Evolutionary conservation across 768 basidiomycete species (phyloP).

Genomic region (Leccinum disarticulatum): DNA sequence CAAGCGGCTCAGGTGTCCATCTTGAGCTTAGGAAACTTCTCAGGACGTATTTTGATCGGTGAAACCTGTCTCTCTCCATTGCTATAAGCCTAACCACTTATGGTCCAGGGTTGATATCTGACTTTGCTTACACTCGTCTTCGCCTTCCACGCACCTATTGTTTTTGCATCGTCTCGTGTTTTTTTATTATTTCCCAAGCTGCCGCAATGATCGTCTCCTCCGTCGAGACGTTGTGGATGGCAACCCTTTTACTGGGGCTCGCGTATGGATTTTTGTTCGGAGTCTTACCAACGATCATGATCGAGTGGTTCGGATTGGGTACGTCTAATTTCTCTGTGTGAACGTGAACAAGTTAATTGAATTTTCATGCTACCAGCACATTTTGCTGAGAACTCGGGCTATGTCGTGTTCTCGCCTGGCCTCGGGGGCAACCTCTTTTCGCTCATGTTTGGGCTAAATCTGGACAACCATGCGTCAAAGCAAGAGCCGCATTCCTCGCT

Average conservation of each 20-base stretch:
- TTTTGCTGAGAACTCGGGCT: conserved; percentile 88
- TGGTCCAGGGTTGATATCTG: conserved; percentile 62
- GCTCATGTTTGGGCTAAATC: conserved; percentile 75
- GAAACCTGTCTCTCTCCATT: not conserved
- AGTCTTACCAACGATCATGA: conserved; percentile 67
- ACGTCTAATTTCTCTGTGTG: conserved; percentile 32
- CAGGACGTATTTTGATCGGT: conserved; percentile 79
- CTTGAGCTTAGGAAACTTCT: conserved; percentile 78
- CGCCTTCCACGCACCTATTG: conserved; percentile 66
- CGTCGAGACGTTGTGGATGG: conserved; percentile 66
- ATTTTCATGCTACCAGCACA: conserved; percentile 44
- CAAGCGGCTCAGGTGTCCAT: conserved; percentile 85
- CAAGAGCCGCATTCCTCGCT: conserved; percentile 1
- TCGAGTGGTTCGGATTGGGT: conserved; percentile 92
- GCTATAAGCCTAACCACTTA: not conserved
- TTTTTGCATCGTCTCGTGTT: conserved; percentile 60
- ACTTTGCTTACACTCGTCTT: conserved; percentile 57
- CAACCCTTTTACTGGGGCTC: conserved; percentile 34
- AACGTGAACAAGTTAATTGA: not conserved
- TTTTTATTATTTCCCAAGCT: conserved; percentile 75
- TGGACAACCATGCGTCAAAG: conserved; percentile 63
- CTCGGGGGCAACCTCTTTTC: conserved; percentile 81
- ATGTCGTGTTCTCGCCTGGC: conserved; percentile 68
- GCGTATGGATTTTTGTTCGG: conserved; percentile 77
- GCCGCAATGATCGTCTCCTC: conserved; percentile 52